Conservation (phyloP, 73 alveolate genomes). For the Tetrahymena thermophila region DNA sequence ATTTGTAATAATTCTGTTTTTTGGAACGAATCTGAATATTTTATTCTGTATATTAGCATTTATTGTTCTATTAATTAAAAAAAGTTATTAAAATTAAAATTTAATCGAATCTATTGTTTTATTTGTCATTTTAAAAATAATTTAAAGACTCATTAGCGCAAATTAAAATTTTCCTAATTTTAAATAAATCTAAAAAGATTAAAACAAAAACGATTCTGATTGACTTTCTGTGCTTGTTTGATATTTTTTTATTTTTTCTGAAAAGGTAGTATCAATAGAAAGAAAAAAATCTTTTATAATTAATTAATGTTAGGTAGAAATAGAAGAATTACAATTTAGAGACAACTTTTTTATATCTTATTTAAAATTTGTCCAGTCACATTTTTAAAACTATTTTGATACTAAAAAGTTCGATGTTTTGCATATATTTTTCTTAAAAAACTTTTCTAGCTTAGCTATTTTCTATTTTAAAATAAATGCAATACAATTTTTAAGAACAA, state of each 20-base stretch:
- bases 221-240: neutral
- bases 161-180: neutral
- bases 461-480: neutral
- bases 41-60: neutral
- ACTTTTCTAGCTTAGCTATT: neutral
- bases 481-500: neutral
- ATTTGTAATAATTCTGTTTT: neutral
- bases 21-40: neutral
- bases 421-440: too few species aligned
- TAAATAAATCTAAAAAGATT: neutral
- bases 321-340: neutral
- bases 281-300: neutral
- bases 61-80: neutral
- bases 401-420: neutral
- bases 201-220: neutral
- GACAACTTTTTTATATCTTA: neutral
- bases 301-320: neutral
- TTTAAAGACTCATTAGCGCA: neutral
- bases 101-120: neutral
- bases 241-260: too few species aligned
- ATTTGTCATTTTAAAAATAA: neutral
- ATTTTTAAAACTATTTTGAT: neutral
- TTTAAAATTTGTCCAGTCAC: neutral
- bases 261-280: too few species aligned
- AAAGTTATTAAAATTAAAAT: neutral